Base-by-base conservation (phyloP, 306 rosid genomes). In the Medicago lupulina region DNA sequence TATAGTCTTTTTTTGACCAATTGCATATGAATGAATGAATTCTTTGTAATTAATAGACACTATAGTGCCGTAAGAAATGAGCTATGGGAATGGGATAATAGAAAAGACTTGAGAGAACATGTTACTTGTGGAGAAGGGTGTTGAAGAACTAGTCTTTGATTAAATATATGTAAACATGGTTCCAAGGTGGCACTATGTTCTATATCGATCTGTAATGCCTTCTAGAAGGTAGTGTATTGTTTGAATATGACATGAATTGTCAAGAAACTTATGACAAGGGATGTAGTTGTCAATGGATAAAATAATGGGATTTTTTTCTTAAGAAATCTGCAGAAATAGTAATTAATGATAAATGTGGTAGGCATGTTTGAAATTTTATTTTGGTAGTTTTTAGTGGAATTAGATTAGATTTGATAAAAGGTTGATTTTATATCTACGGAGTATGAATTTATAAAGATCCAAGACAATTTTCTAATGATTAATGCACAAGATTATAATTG, bases 181-280 rank as follows among this genome's bases (percentile, higher is more conserved):
- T 80, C 34, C 17, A 77, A 53, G 34, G 55, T 61, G 49, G 15
- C 3, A 36, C 5, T 70, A 46, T 73, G 70, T 65, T 62, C 58
- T 23, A 54, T 62, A 34, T 60, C 16, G 6, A 47, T 47, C 10
- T 15, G 55, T 72, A 15, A 21, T 14, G 47, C 21, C 49, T 78
- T 85, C 88, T 70, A 81, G 88, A 85, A 78, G 85, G 73, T 34
- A 31, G 12, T 7, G 44, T 43, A 69, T 8, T 14, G 60, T 67
- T 82, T 76, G 81, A 81, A 75, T 16, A 53, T 39, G 16, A 44
- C 5, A 62, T 62, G 46, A 34, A 36, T 34, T 62, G 25, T n/a
- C 13, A 38, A 6, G 58, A 58, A 71, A 57, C 51, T 49, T 14
- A 28, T 31, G 41, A 50, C 44, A 40, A 0, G 40, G 23, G 11